Percentiles rank a stretch among this genome's conserved stretches.
Conservation (phyloP, 805 yeast species). For the Candida michaelii region DNA sequence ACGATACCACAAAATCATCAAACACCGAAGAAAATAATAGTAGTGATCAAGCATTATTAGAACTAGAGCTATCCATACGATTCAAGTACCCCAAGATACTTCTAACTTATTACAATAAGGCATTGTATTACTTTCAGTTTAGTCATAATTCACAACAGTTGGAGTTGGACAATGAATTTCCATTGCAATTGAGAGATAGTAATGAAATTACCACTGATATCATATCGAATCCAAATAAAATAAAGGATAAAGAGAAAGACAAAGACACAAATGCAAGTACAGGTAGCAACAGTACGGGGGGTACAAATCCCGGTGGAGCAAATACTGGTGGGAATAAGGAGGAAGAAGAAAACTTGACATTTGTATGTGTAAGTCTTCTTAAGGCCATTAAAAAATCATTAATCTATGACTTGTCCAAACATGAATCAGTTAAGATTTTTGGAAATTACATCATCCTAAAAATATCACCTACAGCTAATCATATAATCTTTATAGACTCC, state of each 20-base stretch:
- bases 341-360: constrained; percentile 27
- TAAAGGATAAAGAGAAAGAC: constrained; percentile 14
- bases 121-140: constrained; percentile 35
- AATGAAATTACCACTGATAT: constrained; percentile 23
- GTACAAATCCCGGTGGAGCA: no score
- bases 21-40: constrained; percentile 17
- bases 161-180: constrained; percentile 22
- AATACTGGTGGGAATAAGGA: no score
- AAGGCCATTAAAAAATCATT: constrained; percentile 42
- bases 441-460: constrained; percentile 35
- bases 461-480: constrained; percentile 10
- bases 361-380: constrained; percentile 35
- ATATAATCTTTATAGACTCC: constrained; percentile 36
- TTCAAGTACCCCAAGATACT: constrained; percentile 36
- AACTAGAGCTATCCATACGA: constrained; percentile 38
- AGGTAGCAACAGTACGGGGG: neutral
- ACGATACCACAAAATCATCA: constrained; percentile 1
- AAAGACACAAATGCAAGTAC: neutral
- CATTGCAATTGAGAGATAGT: constrained; percentile 24
- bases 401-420: constrained; percentile 30
- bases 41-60: constrained; percentile 40
- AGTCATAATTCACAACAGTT: constrained; percentile 21
- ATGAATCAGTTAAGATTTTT: constrained; percentile 28
- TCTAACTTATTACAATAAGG: constrained; percentile 41
- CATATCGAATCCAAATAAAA: constrained; percentile 32